Evolutionary conservation across 306 rosid species (phyloP), one percentile per base, ranked within the genome.

Genomic region (Cyamopsis tetragonoloba): DNA sequence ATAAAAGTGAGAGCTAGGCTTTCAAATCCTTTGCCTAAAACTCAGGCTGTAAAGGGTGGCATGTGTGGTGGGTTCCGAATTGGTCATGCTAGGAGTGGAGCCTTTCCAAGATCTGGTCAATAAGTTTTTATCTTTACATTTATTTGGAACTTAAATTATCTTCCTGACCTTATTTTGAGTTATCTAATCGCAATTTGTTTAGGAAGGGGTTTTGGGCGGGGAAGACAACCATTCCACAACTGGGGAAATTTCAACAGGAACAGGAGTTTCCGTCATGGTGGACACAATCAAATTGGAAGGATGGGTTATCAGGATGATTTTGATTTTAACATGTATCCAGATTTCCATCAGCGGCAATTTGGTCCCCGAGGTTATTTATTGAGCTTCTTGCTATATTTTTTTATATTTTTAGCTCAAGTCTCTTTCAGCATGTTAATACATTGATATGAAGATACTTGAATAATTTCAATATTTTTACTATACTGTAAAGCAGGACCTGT

Each of bases 11-110:
- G 87, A 68, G 95, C 95, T n/a, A 85, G 96, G 79, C 92, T 90
- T 41, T 85, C 95, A 85, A 90, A 90, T 73, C 96, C 96, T 53
- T 37, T 83, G 79, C 96, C 96, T 38, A 90, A 85, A 85, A 90
- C 84, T 34, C 95, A 82, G 66, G 90, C 87, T 66, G 89, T 90
- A 50, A 90, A 87, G 72, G 92, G 92, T 62, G 92, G 87, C 76
- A 84, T 87, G 79, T 79, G 85, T 62, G 96, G 96, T 80, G 96
- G 95, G 47, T 88, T 82, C 78, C 88, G 84, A 77, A 83, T 90
- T 57, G 88, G 84, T 68, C 74, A 59, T 79, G 76, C 81, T 20
- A 72, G 74, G 77, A 68, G 75, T 59, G 86, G 77, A 69, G 35
- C 73, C 62, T 62, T 71, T 56, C 65, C 89, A 44, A 85, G 84